phyloP scores from a whole-genome alignment of 345 rosid species.

The Murraya paniculata region DNA sequence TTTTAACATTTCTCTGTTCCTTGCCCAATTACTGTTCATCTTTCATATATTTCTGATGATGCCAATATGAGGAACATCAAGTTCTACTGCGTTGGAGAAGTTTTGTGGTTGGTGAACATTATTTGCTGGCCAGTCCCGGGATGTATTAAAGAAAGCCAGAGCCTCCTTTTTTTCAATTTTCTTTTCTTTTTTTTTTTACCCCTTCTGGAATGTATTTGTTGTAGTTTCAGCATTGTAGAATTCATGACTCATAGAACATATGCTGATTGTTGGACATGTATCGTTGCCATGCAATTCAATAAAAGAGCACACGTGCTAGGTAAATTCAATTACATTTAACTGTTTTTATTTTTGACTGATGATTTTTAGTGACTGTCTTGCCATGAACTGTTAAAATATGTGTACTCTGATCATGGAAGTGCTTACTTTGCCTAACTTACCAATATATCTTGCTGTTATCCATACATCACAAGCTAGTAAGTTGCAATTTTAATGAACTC shows the following conservation, averaged over 20 bases:
- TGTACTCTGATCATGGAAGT: neutral
- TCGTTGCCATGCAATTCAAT: constrained; percentile 39
- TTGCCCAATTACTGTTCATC: constrained; percentile 29
- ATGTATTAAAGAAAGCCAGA: constrained; percentile 33
- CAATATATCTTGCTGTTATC: neutral
- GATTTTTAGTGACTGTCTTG: neutral
- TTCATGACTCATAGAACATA: constrained; percentile 38
- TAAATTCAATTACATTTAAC: neutral
- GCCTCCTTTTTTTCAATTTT: constrained; percentile 16
- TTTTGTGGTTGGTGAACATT: constrained; percentile 40
- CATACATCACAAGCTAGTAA: neutral
- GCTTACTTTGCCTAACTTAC: neutral
- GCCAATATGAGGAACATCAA: constrained; percentile 25
- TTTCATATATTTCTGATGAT: constrained; percentile 34
- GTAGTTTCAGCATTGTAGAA: constrained; percentile 43
- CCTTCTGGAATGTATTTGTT: constrained; percentile 42
- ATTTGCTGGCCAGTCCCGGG: constrained; percentile 23
- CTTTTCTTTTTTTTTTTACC: neutral
- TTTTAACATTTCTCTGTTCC: constrained; percentile 32
- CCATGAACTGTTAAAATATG: neutral
- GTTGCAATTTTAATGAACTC: neutral
- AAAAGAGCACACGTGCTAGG: constrained; percentile 29
- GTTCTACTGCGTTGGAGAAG: constrained; percentile 25
- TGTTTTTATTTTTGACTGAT: neutral
- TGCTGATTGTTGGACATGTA: constrained; percentile 46